Percentiles rank a stretch among this genome's conserved stretches.
These are phyloP conservation scores for Isabelozyma heimii DNA, from an alignment of 805 yeast genomes.

Conservation along the genomic window DNA sequence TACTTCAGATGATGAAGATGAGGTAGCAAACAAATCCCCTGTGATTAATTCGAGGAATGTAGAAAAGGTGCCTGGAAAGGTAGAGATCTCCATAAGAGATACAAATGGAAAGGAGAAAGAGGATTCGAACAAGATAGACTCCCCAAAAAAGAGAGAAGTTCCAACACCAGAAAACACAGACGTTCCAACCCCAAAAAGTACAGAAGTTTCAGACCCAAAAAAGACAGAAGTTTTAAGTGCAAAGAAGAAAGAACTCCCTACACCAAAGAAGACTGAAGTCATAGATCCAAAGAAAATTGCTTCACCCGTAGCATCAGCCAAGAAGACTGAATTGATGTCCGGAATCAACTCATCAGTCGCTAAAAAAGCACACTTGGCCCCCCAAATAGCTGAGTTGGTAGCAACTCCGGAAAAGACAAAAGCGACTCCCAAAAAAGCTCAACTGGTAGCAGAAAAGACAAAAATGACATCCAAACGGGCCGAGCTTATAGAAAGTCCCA, in stretches of 20 bases:
- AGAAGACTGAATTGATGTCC: constrained; percentile 10
- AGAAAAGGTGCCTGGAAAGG: too few relatives aligned
- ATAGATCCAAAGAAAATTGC: background rate
- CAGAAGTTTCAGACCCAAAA: background rate
- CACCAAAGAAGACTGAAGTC: background rate
- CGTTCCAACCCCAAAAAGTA: background rate
- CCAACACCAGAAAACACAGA: too few relatives aligned
- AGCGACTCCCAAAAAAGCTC: background rate
- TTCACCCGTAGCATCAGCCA: too few relatives aligned
- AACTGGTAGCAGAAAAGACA: background rate
- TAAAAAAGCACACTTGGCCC: constrained; percentile 3
- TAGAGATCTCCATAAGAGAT: too few relatives aligned
- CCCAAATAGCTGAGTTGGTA: background rate
- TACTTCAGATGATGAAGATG: background rate
- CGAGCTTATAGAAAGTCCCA: too few relatives aligned
- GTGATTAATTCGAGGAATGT: too few relatives aligned
- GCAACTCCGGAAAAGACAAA: background rate
- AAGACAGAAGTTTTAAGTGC: background rate
- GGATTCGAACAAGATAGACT: too few relatives aligned
- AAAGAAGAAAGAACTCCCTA: background rate
- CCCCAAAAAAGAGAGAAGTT: too few relatives aligned
- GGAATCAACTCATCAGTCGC: constrained; percentile 25
- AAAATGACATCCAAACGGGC: too few relatives aligned
- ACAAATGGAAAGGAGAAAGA: too few relatives aligned
- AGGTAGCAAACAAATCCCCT: background rate